Evolutionary conservation across 768 basidiomycete genomes (phyloP), one percentile per base, ranked within the genome.

Genomic region (Flagelloscypha sp.): DNA sequence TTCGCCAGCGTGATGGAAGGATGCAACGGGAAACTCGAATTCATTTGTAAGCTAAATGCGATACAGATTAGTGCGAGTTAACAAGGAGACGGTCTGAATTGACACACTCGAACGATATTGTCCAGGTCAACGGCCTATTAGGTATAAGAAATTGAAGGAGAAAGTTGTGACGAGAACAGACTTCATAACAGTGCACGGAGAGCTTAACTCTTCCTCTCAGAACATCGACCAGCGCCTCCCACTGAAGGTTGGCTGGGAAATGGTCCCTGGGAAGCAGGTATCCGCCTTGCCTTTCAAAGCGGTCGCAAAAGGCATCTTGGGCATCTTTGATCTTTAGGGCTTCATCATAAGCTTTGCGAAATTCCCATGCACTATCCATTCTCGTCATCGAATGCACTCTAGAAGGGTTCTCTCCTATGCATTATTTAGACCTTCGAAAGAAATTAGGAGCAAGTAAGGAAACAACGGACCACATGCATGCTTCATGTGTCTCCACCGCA

Each of bases 1-100:
- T 54, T 94, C 89, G 36, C 87, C 79, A 6, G 89, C 92, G 50
- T 87, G 83, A 48, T 92, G 87, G 50, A 92, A 78, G 5, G 85
- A 81, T 5, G 83, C 74, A 19, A 92, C 66, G 2, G 76, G 70
- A 50, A 89, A 90, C 47, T 87, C 62, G 65, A 93, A 97, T 57
- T 95, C 92, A 52, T 94, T 86, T 23, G 86, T 78, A 33, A 95
- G 67, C 76, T 90, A 37, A 10, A 27, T 35, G n/a, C 11, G 9
- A 24, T 19, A 19, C 33, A 6, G 25, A 20, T n/a, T 33, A 29
- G 18, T 33, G 38, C 21, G 25, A 28, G 27, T 27, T n/a, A 37
- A 15, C 13, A 7, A 6, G 6, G 13, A 8, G n/a, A 30, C 32
- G 23, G n/a, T 27, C 20, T 13, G n/a, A 39, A n/a, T 7, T 2